phyloP scores from a whole-genome alignment of 176 grass and related monocot genomes.

The Pharus latifolius region DNA sequence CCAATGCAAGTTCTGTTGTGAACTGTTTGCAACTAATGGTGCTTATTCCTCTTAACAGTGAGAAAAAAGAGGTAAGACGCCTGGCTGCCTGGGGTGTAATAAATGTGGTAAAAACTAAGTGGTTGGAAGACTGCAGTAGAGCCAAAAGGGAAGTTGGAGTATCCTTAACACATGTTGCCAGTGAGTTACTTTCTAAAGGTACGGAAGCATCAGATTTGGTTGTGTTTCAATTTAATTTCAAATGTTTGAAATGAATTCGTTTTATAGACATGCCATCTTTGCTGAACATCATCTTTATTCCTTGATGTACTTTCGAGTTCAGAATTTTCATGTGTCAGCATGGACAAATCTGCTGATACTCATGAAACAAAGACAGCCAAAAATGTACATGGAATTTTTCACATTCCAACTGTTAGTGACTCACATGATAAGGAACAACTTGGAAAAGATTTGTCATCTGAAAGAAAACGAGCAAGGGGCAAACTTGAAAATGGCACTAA shows the following conservation, averaged over 20 bases:
- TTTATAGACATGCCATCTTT: not conserved
- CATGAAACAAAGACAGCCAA: constrained; percentile 33
- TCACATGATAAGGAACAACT: constrained; percentile 38
- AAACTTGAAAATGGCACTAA: constrained; percentile 20
- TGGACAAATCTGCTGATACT: constrained; percentile 39
- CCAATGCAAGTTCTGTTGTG: constrained; percentile 12
- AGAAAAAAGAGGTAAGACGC: constrained; percentile 73
- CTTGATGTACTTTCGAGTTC: constrained; percentile 10
- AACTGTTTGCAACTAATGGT: constrained; percentile 15
- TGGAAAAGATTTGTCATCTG: constrained; percentile 23
- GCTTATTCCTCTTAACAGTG: constrained; percentile 45
- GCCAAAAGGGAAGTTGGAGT: constrained; percentile 65
- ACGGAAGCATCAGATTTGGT: constrained; percentile 4
- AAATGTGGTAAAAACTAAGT: constrained; percentile 59
- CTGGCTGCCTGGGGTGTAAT: constrained; percentile 74
- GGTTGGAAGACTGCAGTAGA: constrained; percentile 84
- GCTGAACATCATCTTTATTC: not conserved
- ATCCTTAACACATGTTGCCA: constrained; percentile 48
- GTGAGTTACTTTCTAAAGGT: constrained; percentile 78
- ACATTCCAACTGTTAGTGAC: constrained; percentile 25
- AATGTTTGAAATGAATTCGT: not conserved
- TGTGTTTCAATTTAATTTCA: constrained; percentile 7
- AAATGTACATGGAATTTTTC: constrained; percentile 25
- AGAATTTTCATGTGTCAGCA: constrained; percentile 33
- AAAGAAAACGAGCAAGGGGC: constrained; percentile 42